Conservation (phyloP, 495 filamentous ascomycete species). For the Podospora sp. region DNA sequence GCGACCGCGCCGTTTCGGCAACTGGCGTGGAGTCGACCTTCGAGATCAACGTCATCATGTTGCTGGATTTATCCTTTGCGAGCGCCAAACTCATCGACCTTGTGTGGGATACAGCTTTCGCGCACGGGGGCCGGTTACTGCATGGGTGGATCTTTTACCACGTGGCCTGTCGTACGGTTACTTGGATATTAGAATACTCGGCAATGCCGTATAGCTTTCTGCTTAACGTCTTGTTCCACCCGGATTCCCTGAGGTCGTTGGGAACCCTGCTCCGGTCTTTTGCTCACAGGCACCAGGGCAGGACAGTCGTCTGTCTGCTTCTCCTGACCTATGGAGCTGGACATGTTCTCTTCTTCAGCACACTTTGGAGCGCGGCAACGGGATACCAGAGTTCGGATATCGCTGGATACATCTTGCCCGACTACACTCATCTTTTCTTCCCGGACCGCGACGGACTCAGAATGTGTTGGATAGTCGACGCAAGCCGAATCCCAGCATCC, state of each 20-base stretch:
- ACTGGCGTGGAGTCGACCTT: conserved; percentile 2
- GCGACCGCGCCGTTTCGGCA: too few species aligned
- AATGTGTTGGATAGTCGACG: conserved; percentile 9
- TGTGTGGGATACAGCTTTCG: conserved; percentile 13
- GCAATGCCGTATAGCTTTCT: conserved; percentile 1
- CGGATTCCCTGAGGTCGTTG: conserved; percentile 6
- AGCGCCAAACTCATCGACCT: conserved; percentile 19
- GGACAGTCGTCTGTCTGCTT: neutral
- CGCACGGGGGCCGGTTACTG: conserved; percentile 13
- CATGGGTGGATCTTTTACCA: conserved; percentile 19
- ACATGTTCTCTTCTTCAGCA: conserved; percentile 8
- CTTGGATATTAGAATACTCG: conserved; percentile 18
- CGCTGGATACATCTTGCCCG: conserved; percentile 1
- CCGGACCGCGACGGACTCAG: neutral
- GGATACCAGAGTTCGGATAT: conserved; percentile 6
- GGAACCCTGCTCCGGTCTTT: conserved; percentile 8
- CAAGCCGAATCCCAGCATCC: neutral
- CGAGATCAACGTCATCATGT: conserved; percentile 1
- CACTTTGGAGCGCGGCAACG: conserved; percentile 16
- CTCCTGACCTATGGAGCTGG: conserved; percentile 1
- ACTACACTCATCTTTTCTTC: neutral
- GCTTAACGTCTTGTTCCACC: neutral
- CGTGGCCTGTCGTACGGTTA: conserved; percentile 4
- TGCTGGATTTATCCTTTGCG: conserved; percentile 4
- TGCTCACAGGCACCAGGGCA: neutral